Evolutionary conservation across 805 yeast species (phyloP).

Genomic region (Pichia cephalocereana): DNA sequence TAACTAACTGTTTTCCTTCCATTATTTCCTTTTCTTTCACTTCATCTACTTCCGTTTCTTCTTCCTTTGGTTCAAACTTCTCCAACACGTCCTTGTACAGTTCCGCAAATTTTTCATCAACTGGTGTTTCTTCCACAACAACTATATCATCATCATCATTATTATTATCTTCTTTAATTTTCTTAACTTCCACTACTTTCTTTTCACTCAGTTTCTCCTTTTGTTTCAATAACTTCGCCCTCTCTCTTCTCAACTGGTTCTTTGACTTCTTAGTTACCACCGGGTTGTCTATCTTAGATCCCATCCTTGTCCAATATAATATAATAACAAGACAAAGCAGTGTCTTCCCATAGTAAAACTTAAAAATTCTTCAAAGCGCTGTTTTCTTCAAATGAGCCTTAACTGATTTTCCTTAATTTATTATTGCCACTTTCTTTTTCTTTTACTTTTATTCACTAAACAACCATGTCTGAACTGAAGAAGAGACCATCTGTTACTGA

Average conservation of each 20-base stretch:
- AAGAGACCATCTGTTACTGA: background rate
- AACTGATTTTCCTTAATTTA: too few species aligned
- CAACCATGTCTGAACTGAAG: background rate
- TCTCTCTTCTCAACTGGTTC: conserved; percentile 46
- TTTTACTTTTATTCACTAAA: background rate
- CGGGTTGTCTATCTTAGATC: background rate
- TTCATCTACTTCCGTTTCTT: conserved; percentile 10
- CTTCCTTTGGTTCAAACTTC: conserved; percentile 17
- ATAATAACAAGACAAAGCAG: background rate
- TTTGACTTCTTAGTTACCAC: conserved; percentile 28
- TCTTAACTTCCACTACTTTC: conserved; percentile 1
- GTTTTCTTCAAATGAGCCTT: too few species aligned
- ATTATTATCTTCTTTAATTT: background rate
- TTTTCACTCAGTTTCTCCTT: background rate
- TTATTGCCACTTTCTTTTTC: too few species aligned
- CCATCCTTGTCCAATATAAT: background rate
- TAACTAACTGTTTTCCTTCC: too few species aligned
- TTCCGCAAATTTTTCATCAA: conserved; percentile 5
- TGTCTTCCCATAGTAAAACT: background rate
- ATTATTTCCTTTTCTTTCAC: too few species aligned
- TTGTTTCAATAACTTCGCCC: conserved; percentile 26
- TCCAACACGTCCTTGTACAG: conserved; percentile 14
- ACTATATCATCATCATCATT: background rate
- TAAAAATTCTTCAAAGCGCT: too few species aligned
- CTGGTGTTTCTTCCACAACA: background rate